Evolutionary conservation across 73 alveolate species (phyloP), one percentile per base, ranked within the genome.

Genomic region (Paramecium biaurelia): DNA sequence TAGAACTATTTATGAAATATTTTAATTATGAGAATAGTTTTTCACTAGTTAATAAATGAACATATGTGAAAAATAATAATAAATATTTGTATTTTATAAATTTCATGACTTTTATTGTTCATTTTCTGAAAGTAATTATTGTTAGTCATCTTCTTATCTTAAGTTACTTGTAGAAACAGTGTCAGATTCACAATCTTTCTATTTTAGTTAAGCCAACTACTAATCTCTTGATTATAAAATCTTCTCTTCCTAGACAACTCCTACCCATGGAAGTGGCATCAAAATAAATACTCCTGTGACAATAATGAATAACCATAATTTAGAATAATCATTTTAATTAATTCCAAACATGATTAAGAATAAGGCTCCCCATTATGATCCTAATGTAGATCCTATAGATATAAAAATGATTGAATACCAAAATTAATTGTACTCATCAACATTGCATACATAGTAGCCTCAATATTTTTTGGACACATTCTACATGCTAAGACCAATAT

Each of bases 371-470:
- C 92, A 43, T 72, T 92, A 58, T 74, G 95, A 32, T 79, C 90
- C 90, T 2, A 79, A 21, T 2, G 56, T 79, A 11, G 90, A 79
- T 18, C 90, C 90, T 79, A 23, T 42, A 23, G 3, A 20, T 21
- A 1, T 4, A 74, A 1, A 96, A 87, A 0, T 12, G 4, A 15
- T 53, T 18, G 30, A 74, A 82, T 93, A 30, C 98, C 98, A 20
- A 96, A 76, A 59, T 97, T 96, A 12, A 96, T 93, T 28, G 98
- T 93, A 23, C 97, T 93, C 96, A 96, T 87, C 7, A 96, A 82
- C 93, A 95, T 85, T 11, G 97, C 98, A 93, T 95, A 96, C 95
- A 96, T 92, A 7, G 97, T 79, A 20, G 98, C 99, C 70, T 96
- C 99, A 21, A 96, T 95, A 37, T 92, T 85, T 49, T 95, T 95